phyloP scores from a whole-genome alignment of 441 rosid species.

The Pelargonium australe region DNA sequence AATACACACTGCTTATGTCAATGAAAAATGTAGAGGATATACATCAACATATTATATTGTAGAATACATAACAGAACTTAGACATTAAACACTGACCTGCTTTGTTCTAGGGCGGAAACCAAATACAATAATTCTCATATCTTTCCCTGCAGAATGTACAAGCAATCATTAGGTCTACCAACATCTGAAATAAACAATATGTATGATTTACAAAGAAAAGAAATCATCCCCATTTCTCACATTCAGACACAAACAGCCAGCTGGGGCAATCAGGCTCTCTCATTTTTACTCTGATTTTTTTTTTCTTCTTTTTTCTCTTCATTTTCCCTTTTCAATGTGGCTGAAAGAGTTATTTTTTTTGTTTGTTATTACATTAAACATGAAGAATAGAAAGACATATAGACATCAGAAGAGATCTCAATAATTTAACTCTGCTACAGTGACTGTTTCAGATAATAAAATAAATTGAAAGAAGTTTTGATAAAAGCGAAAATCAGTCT shows the following conservation, averaged over 20 bases:
- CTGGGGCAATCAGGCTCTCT: neutral
- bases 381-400: neutral
- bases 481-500: too few relatives aligned
- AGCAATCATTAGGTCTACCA: constrained; percentile 10
- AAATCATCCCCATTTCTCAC: neutral
- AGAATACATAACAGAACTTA: neutral
- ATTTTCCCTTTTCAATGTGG: neutral
- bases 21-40: neutral
- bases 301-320: neutral
- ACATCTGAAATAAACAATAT: neutral
- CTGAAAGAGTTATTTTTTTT: neutral
- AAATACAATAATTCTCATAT: constrained; percentile 90
- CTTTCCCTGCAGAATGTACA: constrained; percentile 61
- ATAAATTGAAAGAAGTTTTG: too few relatives aligned
- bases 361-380: neutral
- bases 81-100: constrained; percentile 45
- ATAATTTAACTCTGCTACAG: too few relatives aligned
- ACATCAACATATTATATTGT: neutral
- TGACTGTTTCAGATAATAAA: too few relatives aligned
- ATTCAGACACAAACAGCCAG: neutral
- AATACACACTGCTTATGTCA: neutral
- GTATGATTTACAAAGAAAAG: neutral
- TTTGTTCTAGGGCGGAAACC: constrained; percentile 85
- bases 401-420: too few relatives aligned
- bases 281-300: neutral